Base-by-base conservation (phyloP, 805 yeast genomes). In the Lachancea kluyveri region DNA sequence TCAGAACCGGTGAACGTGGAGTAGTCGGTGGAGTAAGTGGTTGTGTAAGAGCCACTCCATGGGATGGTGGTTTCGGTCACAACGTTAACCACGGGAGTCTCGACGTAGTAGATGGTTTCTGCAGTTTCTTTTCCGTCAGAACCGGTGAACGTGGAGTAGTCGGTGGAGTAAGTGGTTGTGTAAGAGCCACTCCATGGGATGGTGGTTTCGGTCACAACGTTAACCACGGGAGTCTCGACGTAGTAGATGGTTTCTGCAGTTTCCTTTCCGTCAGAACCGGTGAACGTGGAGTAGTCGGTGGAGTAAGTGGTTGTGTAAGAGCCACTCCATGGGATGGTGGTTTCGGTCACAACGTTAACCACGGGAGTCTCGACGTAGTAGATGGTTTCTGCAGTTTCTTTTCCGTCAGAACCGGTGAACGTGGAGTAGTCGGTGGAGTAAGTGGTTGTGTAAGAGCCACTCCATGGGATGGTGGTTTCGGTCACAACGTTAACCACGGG, bases 271-370 rank as follows among this genome's bases (percentile, higher is more conserved):
- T 24, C 28, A 22, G 31, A 11, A 24, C 32, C 32, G 19, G 36
- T 6, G 18, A 23, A 17, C 4, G 35, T 24, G 15, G 20, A 14
- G 13, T 23, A 28, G 18, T 18, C 11, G 11, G 17, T 28, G 15
- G 28, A 17, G 22, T 26, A 17, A 6, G 36, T 24, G 4, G 32
- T 10, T 17, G 37, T 27, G 23, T 8, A 33, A 22, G 32, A 25
- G 28, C 38, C 34, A 16, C 36, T 32, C 32, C 35, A 33, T 29
- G 42, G 23, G 32, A 33, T 26, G 31, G 34, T 17, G 23, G 39
- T 28, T 28, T 10, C 19, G 4, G 28, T 11, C 4, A 15, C 15
- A 9, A 17, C n/a, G 16, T 25, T 8, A 8, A 15, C 19, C 8
- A 15, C 12, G 4, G 42, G 42, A 9, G 37, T 32, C 10, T 26